These are phyloP conservation scores for Chaetomium tenue DNA, from an alignment of 495 filamentous ascomycete species.

Conservation along the genomic window DNA sequence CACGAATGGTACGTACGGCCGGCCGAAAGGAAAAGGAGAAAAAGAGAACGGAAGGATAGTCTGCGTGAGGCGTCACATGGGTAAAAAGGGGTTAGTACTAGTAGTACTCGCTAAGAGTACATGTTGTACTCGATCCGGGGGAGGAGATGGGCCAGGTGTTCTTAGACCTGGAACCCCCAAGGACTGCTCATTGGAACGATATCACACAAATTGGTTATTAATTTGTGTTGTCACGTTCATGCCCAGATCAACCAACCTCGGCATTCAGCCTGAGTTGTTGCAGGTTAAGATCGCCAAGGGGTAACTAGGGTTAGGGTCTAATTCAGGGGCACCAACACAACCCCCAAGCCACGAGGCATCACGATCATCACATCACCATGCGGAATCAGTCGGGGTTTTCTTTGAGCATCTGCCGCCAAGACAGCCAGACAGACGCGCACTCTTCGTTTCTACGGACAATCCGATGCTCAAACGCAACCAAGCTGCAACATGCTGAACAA, in stretches of 20 bases:
- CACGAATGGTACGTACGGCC: no score
- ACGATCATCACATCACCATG: not conserved
- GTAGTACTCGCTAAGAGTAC: not conserved
- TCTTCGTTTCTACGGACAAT: not conserved
- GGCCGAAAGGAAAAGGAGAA: no score
- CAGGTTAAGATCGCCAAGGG: not conserved
- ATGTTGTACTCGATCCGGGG: no score
- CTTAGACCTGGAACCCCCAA: not conserved
- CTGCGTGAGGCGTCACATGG: no score
- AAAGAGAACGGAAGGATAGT: no score
- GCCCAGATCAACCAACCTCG: not conserved
- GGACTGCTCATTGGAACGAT: not conserved
- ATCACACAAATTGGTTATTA: conserved; percentile 5
- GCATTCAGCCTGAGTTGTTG: conserved; percentile 1
- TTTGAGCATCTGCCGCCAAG: no score
- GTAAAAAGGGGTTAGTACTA: not conserved
- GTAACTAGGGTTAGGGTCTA: not conserved
- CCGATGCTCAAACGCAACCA: conserved; percentile 3
- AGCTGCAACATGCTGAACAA: not conserved
- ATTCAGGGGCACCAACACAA: not conserved
- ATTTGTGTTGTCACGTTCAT: not conserved
- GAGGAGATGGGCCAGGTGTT: not conserved
- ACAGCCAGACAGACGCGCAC: not conserved
- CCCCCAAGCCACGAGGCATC: no score
- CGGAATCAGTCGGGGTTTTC: no score